Percentiles rank a stretch among this genome's conserved stretches.
Conservation (phyloP, 2,329 filamentous ascomycete species). For the Ciborinia camelliae region DNA sequence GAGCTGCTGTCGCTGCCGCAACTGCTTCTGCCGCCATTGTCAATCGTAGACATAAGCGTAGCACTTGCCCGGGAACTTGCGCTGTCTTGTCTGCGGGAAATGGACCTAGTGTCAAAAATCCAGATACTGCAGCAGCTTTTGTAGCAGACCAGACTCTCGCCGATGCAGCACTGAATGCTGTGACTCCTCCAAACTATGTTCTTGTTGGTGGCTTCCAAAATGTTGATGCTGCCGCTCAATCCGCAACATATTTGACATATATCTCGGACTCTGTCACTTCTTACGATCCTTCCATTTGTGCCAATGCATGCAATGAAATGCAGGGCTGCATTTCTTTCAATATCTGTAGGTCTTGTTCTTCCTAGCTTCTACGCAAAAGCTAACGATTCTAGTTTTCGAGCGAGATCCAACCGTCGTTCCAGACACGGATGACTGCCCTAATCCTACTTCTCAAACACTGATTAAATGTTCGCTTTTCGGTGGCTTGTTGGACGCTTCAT, state of each 20-base stretch:
- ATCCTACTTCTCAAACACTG: constrained; percentile 15
- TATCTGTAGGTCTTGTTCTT: constrained; percentile 4
- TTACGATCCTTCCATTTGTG: constrained; percentile 18
- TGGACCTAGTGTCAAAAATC: constrained; percentile 5
- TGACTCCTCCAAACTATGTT: constrained; percentile 1
- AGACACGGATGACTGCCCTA: constrained; percentile 11
- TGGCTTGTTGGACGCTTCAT: constrained; percentile 12
- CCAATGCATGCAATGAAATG: constrained; percentile 16
- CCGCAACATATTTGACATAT: constrained; percentile 17
- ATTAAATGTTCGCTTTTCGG: constrained; percentile 20
- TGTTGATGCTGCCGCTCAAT: constrained; percentile 5
- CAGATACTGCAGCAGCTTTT: constrained; percentile 11
- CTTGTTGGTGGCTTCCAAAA: constrained; percentile 13
- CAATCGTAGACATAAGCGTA: constrained; percentile 15
- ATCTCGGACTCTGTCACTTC: constrained; percentile 16
- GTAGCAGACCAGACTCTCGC: background rate
- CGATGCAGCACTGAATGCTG: constrained; percentile 9
- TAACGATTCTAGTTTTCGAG: constrained; percentile 11
- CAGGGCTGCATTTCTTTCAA: constrained; percentile 19
- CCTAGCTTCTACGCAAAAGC: background rate
- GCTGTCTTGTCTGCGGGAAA: constrained; percentile 8
- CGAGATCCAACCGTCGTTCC: constrained; percentile 15
- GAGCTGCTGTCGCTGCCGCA: background rate
- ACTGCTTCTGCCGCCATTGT: background rate
- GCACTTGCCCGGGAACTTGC: background rate